phyloP scores from a whole-genome alignment of 352 stramenopile genomes.

The Phytophthora chlamydospora region DNA sequence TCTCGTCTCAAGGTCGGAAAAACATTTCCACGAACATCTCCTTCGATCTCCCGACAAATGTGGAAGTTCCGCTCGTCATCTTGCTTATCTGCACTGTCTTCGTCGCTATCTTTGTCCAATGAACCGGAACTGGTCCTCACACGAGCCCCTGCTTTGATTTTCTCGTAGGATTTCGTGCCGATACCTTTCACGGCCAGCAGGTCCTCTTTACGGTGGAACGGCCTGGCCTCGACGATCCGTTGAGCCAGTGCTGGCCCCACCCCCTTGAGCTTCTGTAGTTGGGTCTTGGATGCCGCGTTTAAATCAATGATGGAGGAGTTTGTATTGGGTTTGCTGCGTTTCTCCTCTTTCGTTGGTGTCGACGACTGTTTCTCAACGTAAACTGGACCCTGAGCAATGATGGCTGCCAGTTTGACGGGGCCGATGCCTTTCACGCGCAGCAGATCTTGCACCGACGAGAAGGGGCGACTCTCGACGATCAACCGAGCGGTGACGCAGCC shows the following conservation, averaged over 20 bases:
- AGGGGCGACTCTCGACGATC: constrained; percentile 55
- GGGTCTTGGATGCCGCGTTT: constrained; percentile 44
- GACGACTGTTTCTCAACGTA: constrained; percentile 27
- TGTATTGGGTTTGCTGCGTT: constrained; percentile 5
- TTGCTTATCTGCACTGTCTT: constrained; percentile 1
- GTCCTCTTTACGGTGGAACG: constrained; percentile 57
- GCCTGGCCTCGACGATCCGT: constrained; percentile 51
- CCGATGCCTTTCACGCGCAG: constrained; percentile 55
- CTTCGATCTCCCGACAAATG: constrained; percentile 44
- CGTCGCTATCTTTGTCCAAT: background rate
- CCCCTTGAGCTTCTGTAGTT: constrained; percentile 48
- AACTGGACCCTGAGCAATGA: constrained; percentile 23
- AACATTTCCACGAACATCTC: constrained; percentile 42
- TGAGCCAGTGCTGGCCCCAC: constrained; percentile 47
- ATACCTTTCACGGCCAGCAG: constrained; percentile 59
- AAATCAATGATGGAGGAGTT: constrained; percentile 43
- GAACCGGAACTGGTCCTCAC: constrained; percentile 9
- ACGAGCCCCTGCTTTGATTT: constrained; percentile 35
- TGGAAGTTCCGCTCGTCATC: constrained; percentile 26
- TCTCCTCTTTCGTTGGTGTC: background rate
- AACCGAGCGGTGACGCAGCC: constrained; percentile 42
- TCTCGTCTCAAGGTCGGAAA: constrained; percentile 21
- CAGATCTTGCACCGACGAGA: constrained; percentile 44
- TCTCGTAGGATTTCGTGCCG: constrained; percentile 44
- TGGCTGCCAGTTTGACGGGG: constrained; percentile 36